Percentiles rank a stretch among this genome's conserved stretches.
Evolutionary conservation across 495 filamentous ascomycete species (phyloP).

Genomic region (Hypoxylon subgilvum): DNA sequence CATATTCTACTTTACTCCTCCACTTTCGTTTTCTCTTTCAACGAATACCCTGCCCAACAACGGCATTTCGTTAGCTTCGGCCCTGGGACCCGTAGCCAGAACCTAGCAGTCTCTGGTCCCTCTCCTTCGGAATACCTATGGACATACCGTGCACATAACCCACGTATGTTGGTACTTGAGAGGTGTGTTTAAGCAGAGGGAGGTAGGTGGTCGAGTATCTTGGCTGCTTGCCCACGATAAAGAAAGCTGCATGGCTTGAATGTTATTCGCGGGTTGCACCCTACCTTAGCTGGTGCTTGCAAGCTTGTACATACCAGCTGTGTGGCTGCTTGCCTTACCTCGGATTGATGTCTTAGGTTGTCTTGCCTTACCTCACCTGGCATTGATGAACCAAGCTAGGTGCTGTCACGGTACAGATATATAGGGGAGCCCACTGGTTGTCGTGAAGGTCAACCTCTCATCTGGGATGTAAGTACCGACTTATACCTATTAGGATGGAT

Average conservation of each 20-base stretch:
- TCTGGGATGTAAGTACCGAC: no score
- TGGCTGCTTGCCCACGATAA: background rate
- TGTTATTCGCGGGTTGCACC: background rate
- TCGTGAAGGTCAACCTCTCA: no score
- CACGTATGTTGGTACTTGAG: no score
- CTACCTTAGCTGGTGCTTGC: constrained; percentile 1
- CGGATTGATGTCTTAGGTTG: no score
- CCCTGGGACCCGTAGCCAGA: constrained; percentile 22
- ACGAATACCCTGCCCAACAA: constrained; percentile 6
- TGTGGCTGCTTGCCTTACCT: constrained; percentile 26
- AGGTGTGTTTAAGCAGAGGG: constrained; percentile 17
- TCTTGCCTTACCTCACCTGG: constrained; percentile 33
- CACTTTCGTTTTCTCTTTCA: constrained; percentile 23
- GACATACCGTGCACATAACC: no score
- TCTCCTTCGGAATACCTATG: no score
- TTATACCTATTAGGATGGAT: constrained; percentile 35
- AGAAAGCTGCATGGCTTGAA: background rate
- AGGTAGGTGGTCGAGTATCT: background rate
- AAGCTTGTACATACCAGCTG: constrained; percentile 6
- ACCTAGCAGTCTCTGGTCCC: constrained; percentile 18
- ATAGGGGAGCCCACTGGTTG: background rate
- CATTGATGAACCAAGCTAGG: constrained; percentile 19
- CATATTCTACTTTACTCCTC: constrained; percentile 22
- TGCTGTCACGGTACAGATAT: constrained; percentile 22
- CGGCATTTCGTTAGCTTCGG: constrained; percentile 23